Evolutionary conservation across 2,329 filamentous ascomycete genomes (phyloP), one percentile per base, ranked within the genome.

Genomic region (Ascochyta clinopodiicola): DNA sequence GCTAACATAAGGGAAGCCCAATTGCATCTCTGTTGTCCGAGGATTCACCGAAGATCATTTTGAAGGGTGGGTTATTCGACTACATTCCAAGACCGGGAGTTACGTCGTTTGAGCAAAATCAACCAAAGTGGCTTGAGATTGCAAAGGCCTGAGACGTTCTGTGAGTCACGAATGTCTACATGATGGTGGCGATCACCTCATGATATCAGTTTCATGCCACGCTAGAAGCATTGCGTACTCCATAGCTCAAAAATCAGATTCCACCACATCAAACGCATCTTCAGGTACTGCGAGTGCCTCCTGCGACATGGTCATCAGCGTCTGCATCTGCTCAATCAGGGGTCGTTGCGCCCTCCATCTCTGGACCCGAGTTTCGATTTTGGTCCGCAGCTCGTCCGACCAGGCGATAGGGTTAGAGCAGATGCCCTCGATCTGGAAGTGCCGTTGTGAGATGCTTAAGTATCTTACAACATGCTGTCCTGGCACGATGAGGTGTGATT

Each of bases 1-100:
- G n/a, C 12, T 21, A 24, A 21, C 51, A n/a, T 4, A 19, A 6
- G 4, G 8, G 7, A 51, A 73, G 71, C 34, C 70, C 70, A 0
- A 44, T 73, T 6, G 53, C 50, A 12, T 63, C 67, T 1, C 17
- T 70, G 8, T 8, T 61, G 2, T 46, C 42, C 3, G 51, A 55
- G 1, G 60, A 67, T 17, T 44, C 60, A 4, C 52, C 61, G 1
- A 63, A 62, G 35, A 51, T 71, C 15, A 40, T 68, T 10, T 7
- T 74, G 8, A 72, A 72, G 43, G 63, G 52, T 9, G 70, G 69
- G 0, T 22, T 73, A 9, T 74, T 74, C 31, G 64, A 71, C 7
- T 22, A 64, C 0, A 44, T 66, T 15, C 53, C 67, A 1, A 44
- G 27, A 27, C 64, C 68, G 1, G 44, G 31, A 1, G n/a, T 34